Percentiles rank a stretch among this genome's conserved stretches.
Evolutionary conservation across 1,284 basidiomycete genomes (phyloP).

Genomic region (Trichosporon ovoides): DNA sequence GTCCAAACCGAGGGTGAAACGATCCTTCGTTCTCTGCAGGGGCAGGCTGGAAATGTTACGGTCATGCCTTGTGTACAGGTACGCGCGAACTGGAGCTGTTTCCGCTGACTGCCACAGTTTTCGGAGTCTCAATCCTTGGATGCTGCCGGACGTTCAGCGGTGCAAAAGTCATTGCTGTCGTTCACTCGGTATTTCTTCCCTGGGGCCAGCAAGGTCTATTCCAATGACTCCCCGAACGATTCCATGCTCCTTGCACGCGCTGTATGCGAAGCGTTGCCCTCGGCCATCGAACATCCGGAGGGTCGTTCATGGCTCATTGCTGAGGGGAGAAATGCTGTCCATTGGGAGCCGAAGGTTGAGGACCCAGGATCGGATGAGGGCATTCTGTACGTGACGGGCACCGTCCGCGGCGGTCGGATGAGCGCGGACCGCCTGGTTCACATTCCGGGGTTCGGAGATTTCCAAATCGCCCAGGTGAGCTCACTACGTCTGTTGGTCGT

Average conservation of each 20-base stretch:
- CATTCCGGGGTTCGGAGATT: slow-evolving; percentile 84
- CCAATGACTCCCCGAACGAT: slow-evolving; percentile 56
- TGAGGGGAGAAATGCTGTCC: slow-evolving; percentile 55
- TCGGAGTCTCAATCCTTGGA: slow-evolving; percentile 51
- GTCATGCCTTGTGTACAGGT: slow-evolving; percentile 58
- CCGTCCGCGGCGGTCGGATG: slow-evolving; percentile 71
- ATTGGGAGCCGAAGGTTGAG: slow-evolving; percentile 54
- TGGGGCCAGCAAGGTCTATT: slow-evolving; percentile 58
- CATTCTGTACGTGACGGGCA: slow-evolving; percentile 69
- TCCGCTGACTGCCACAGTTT: slow-evolving; percentile 23
- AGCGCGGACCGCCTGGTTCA: slow-evolving; percentile 84
- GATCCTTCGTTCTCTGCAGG: slow-evolving; percentile 77
- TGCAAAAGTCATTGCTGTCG: slow-evolving; percentile 79
- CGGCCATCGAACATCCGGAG: slow-evolving; percentile 58
- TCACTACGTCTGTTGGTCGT: slow-evolving; percentile 54
- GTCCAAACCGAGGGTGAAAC: slow-evolving; percentile 73
- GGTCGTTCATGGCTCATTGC: slow-evolving; percentile 73
- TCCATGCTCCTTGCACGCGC: slow-evolving; percentile 64
- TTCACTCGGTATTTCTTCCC: slow-evolving; percentile 96
- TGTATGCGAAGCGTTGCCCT: slow-evolving; percentile 72
- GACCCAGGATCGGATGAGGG: slow-evolving; percentile 41
- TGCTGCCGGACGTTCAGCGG: slow-evolving; percentile 55
- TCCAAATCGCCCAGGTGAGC: slow-evolving; percentile 69
- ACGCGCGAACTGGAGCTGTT: slow-evolving; percentile 10
- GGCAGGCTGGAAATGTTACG: slow-evolving; percentile 60